phyloP scores from a whole-genome alignment of 2,329 filamentous ascomycete genomes.

The Aspergillus unguis region DNA sequence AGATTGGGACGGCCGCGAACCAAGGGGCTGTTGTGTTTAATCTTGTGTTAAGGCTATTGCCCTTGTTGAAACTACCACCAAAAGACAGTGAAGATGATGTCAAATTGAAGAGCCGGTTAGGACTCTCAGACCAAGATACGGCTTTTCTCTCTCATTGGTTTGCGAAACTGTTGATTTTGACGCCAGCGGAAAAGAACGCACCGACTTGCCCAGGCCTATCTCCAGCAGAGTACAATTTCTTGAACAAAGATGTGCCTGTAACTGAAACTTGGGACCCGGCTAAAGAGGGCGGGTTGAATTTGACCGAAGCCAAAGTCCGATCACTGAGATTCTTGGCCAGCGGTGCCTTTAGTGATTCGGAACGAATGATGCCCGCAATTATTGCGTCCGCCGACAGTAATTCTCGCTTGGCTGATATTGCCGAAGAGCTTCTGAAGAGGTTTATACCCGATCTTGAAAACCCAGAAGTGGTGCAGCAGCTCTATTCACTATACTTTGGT shows the following conservation, averaged over 20 bases:
- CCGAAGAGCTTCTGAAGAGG: slow-evolving; percentile 83
- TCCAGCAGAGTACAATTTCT: slow-evolving; percentile 64
- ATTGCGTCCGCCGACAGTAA: slow-evolving; percentile 81
- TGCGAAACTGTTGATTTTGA: slow-evolving; percentile 70
- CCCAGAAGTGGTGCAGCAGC: slow-evolving; percentile 55
- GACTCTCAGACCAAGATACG: slow-evolving; percentile 68
- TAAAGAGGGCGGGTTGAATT: slow-evolving; percentile 59
- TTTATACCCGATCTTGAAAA: slow-evolving; percentile 68
- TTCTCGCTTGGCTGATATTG: slow-evolving; percentile 75
- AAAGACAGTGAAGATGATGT: slow-evolving; percentile 76
- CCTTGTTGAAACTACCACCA: slow-evolving; percentile 63
- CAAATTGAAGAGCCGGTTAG: slow-evolving; percentile 62
- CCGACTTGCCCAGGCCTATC: slow-evolving; percentile 60
- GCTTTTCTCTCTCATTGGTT: slow-evolving; percentile 71
- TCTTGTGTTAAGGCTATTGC: slow-evolving; percentile 72
- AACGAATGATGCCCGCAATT: slow-evolving; percentile 79
- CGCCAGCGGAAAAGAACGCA: slow-evolving; percentile 44
- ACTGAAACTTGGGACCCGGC: slow-evolving; percentile 60
- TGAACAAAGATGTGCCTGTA: slow-evolving; percentile 56
- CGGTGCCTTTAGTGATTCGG: slow-evolving; percentile 76
- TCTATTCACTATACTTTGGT: slow-evolving; percentile 73
- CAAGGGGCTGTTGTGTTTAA: slow-evolving; percentile 72
- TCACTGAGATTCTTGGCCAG: slow-evolving; percentile 72
- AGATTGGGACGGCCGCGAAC: slow-evolving; percentile 53
- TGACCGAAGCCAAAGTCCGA: slow-evolving; percentile 67